Conservation (phyloP, 148 eudicot species). For the Rhododendron vialii region DNA sequence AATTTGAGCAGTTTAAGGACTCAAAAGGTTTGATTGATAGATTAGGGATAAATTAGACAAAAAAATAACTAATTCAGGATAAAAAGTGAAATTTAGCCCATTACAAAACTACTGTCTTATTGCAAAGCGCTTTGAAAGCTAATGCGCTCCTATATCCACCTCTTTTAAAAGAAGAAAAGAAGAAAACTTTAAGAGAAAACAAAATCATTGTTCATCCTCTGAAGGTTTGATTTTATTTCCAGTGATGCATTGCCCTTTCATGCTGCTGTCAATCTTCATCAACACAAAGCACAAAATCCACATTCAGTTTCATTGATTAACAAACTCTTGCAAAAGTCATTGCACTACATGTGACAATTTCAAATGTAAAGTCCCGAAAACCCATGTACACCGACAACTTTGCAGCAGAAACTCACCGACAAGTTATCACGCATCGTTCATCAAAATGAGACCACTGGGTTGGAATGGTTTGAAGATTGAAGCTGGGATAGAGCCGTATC, state of each 20-base stretch:
- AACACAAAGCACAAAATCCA: constrained; percentile 3
- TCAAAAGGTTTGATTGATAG: too few relatives aligned
- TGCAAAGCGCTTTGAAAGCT: too few relatives aligned
- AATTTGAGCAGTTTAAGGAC: too few relatives aligned
- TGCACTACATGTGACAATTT: not conserved
- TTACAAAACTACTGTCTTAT: too few relatives aligned
- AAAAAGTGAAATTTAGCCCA: too few relatives aligned
- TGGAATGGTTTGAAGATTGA: constrained; percentile 25
- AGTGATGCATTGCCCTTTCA: not conserved
- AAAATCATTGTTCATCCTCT: not conserved
- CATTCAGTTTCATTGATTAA: not conserved
- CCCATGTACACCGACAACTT: not conserved
- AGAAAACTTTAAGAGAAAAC: not conserved
- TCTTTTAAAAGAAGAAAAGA: too few relatives aligned
- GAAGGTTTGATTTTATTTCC: not conserved
- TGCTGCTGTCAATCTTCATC: constrained; percentile 6
- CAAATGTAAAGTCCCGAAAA: not conserved
- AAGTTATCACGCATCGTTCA: constrained; percentile 1
- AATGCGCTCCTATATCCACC: too few relatives aligned
- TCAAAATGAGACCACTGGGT: constrained; percentile 53
- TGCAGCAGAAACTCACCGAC: not conserved
- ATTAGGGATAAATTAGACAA: too few relatives aligned
- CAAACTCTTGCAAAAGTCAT: not conserved
- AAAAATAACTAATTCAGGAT: too few relatives aligned
- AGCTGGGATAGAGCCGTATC: constrained; percentile 51